Evolutionary conservation across 2,329 filamentous ascomycete genomes (phyloP).

Genomic region (Xylaria sp.): DNA sequence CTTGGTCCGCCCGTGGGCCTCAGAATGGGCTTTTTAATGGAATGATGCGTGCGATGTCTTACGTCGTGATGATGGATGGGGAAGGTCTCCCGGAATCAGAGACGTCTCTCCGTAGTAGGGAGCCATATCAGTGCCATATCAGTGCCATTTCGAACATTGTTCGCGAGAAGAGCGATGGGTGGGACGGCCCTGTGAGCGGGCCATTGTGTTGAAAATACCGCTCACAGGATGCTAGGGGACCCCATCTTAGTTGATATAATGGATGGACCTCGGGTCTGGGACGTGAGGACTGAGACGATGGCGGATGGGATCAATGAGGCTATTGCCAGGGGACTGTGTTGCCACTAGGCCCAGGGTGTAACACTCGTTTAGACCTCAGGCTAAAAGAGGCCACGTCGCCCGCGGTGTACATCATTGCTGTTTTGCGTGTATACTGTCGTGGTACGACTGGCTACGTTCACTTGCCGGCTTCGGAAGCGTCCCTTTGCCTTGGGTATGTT

Average conservation of each 20-base stretch:
- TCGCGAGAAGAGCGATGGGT: conserved; percentile 10
- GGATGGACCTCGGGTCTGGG: conserved; percentile 7
- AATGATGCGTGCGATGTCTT: conserved; percentile 13
- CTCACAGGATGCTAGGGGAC: conserved; percentile 7
- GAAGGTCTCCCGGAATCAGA: conserved; percentile 19
- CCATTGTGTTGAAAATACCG: conserved; percentile 16
- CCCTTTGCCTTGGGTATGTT: conserved; percentile 19
- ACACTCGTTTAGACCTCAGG: conserved; percentile 31
- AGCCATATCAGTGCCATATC: conserved; percentile 10
- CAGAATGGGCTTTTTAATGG: not conserved
- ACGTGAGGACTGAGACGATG: conserved; percentile 14
- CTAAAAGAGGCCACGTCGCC: conserved; percentile 30
- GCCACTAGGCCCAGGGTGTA: conserved; percentile 20
- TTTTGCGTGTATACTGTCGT: conserved; percentile 22
- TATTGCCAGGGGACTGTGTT: conserved; percentile 20
- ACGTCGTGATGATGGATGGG: conserved; percentile 9
- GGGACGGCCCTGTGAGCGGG: conserved; percentile 13
- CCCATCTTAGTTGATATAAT: conserved; percentile 19
- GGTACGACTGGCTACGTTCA: conserved; percentile 26
- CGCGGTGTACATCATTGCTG: conserved; percentile 22
- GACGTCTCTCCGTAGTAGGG: not conserved
- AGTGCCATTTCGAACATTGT: conserved; percentile 1
- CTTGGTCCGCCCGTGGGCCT: not conserved
- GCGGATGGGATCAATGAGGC: conserved; percentile 20
- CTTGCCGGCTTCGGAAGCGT: conserved; percentile 30